Evolutionary conservation across 129 eudicot species (phyloP), one percentile per base, ranked within the genome.

Genomic region (Escallonia rubra): DNA sequence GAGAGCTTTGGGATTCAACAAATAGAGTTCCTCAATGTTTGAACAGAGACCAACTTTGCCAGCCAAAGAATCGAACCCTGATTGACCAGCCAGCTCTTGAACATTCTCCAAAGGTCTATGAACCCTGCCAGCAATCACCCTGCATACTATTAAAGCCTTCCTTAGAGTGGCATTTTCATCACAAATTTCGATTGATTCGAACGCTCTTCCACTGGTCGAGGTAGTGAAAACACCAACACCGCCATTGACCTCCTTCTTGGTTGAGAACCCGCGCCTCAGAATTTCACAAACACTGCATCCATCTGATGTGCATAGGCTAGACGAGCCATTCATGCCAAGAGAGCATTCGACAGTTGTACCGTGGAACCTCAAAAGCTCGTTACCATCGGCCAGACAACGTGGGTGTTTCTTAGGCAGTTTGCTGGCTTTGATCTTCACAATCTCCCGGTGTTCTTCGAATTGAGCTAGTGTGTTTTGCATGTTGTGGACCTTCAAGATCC

Each of bases 71-170:
- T 91, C 98, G 65, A 91, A 91, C 39, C 98, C 98, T 0, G 95
- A 83, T 78, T 85, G 89, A 38, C 87, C 91, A 64, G 75, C 82
- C 75, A 91, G 59, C 63, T 91, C 98, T 73, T 91, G 86, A 67
- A 85, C 49, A 71, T 86, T 85, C 74, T 91, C 96, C 83, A 83
- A 61, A 2, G 96, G 95, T 76, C 88, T 81, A 64, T 88, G 98
- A 57, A 91, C 96, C 57, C 98, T 88, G 9, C 98, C 98, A 0
- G 98, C 98, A 64, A 91, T 86, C 57, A 91, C 98, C 69, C 98
- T 81, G 65, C 98, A 91, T 10, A 91, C 96, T 42, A 91, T 86
- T 69, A 91, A 74, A 50, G 91, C 94, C 76, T 88, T 88, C 69
- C 90, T 81, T 7, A 74, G 10, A 47, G 43, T 23, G 1, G 55